These are phyloP conservation scores for Pontederia crassipes DNA, from an alignment of 176 grass and related monocot species.

Conservation along the genomic window DNA sequence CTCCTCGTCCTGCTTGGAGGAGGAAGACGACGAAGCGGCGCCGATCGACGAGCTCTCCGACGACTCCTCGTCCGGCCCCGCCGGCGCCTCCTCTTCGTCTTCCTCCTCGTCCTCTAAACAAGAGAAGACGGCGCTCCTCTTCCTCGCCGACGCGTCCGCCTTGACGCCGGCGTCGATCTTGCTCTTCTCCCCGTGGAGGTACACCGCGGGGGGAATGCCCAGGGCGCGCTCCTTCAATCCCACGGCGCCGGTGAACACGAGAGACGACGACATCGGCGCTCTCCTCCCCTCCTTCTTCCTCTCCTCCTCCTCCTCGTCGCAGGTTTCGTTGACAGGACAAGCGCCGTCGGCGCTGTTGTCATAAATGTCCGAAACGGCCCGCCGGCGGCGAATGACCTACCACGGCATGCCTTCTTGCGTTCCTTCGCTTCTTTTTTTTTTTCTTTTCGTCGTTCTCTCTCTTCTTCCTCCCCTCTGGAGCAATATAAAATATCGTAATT, in stretches of 20 bases:
- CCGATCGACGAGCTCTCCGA: conserved; percentile 32
- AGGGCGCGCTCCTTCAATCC: conserved; percentile 3
- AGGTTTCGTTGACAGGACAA: not conserved
- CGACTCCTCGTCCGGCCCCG: conserved; percentile 17
- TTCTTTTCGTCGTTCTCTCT: no score
- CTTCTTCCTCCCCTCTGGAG: no score
- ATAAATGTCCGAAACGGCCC: not conserved
- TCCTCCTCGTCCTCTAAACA: not conserved
- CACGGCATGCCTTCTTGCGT: no score
- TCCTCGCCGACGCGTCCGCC: not conserved
- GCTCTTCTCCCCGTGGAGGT: conserved; percentile 12
- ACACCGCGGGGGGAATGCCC: not conserved
- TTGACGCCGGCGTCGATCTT: no score
- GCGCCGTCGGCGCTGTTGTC: not conserved
- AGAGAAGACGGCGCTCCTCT: not conserved
- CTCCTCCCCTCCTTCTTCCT: not conserved
- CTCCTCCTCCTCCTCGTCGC: not conserved
- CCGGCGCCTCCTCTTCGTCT: not conserved
- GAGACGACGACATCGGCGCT: conserved; percentile 12
- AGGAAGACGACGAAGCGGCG: conserved; percentile 15
- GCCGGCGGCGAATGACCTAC: no score
- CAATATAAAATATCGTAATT: no score
- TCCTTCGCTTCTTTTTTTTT: no score
- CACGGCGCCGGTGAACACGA: not conserved
- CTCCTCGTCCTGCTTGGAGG: conserved; percentile 21